Evolutionary conservation across 2,329 filamentous ascomycete genomes (phyloP), one percentile per base, ranked within the genome.

Genomic region (Nothophaeocryptopus gaeumannii): DNA sequence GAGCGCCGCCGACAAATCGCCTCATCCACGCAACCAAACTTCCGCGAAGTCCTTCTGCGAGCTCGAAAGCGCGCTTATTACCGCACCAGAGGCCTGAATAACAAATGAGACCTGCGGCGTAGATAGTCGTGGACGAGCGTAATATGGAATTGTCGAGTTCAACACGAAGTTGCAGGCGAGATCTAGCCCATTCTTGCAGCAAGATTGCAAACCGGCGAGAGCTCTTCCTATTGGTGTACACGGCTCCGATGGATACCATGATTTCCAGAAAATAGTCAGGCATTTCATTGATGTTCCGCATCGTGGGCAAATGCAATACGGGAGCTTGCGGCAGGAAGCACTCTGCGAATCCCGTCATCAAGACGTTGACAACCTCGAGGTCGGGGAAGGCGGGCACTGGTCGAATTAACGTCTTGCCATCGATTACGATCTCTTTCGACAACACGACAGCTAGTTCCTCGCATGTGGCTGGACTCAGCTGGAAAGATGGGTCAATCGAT

Each of bases 31-130:
- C 33, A 29, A 42, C 26, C 11, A 42, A 20, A 31, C 39, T 33
- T 5, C 39, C n/a, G 31, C 39, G 39, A 29, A 42, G 31, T 15
- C 26, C 39, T 42, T 42, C 39, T 3, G 26, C 39, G 3, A 42
- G 29, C n/a, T 42, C 39, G 39, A 32, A 33, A 9, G 39, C 26
- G 39, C 39, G 39, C 29, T 42, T 42, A 13, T 42, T 42, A 9
- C 39, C 39, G 20, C 39, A 42, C 39, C 39, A 42, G n/a, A 42
- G 13, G 9, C 39, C 39, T 9, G 39, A 29, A 14, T 42, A 42
- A 26, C 39, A 42, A 3, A 42, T 42, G 13, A 42, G n/a, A 32
- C 26, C 39, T 5, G 39, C 39, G 31, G 39, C 39, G 13, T 42
- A 42, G 12, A 42, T 13, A 1, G 39, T 42, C 2, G 11, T 30